These are phyloP conservation scores for Aspergillus transmontanensis DNA, from an alignment of 2,329 filamentous ascomycete species.

Conservation along the genomic window DNA sequence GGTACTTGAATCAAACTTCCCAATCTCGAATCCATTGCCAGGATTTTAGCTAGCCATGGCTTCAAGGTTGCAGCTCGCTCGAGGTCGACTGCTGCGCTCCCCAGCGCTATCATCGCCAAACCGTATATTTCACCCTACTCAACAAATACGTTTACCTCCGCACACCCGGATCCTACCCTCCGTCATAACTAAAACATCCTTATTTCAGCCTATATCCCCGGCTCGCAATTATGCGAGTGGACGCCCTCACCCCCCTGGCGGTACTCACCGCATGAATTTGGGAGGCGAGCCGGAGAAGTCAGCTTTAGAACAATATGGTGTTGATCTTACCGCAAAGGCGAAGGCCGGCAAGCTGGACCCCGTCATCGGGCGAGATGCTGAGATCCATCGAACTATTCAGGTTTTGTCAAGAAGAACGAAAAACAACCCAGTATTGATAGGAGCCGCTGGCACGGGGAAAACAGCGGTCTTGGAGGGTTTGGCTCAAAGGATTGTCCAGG, in stretches of 20 bases:
- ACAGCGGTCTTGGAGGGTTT: constrained; percentile 91
- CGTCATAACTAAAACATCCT: constrained; percentile 8
- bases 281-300: constrained; percentile 76
- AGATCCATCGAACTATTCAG: constrained; percentile 93
- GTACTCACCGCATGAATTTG: constrained; percentile 92
- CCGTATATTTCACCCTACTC: constrained; percentile 23
- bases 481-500: constrained; percentile 83
- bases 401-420: constrained; percentile 90
- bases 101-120: constrained; percentile 23
- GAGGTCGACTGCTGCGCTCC: constrained; percentile 32
- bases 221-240: constrained; percentile 58
- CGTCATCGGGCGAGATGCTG: constrained; percentile 87
- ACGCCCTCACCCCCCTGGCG: constrained; percentile 81
- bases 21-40: not conserved
- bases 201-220: constrained; percentile 15
- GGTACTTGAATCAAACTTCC: not conserved
- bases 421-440: constrained; percentile 94
- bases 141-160: constrained; percentile 23
- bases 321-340: constrained; percentile 84
- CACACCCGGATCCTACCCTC: constrained; percentile 21
- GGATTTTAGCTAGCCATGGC: constrained; percentile 28
- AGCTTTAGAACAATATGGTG: constrained; percentile 85
- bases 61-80: constrained; percentile 35
- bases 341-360: constrained; percentile 90
- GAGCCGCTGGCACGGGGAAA: constrained; percentile 87